phyloP scores from a whole-genome alignment of 345 rosid species.

The Rhodamnia rubescens region DNA sequence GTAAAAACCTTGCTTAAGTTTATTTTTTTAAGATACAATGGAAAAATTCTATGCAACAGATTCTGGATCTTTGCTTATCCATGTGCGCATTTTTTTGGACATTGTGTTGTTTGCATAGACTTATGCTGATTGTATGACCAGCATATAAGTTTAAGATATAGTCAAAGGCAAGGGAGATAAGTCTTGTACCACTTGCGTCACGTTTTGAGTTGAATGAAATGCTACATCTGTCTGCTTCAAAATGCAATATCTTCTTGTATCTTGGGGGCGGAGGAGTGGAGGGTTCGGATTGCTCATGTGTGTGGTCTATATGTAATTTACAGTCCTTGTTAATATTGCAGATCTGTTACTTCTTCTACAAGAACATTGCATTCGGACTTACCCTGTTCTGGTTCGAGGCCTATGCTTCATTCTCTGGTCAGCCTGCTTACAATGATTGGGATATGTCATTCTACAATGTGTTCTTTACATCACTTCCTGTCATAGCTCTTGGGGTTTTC shows the following conservation, averaged over 20 bases:
- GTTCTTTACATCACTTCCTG: conserved; percentile 96
- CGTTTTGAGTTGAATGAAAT: not conserved
- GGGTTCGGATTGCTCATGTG: not conserved
- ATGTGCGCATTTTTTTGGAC: not conserved
- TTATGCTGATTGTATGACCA: not conserved
- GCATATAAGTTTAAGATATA: not conserved
- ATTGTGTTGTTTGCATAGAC: not conserved
- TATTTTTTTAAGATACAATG: not conserved
- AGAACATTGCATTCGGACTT: conserved; percentile 84
- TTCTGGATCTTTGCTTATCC: not conserved
- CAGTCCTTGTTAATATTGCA: conserved; percentile 16
- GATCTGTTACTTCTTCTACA: conserved; percentile 98
- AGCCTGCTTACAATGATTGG: conserved; percentile 95
- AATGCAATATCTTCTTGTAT: not conserved
- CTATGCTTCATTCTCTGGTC: conserved; percentile 82
- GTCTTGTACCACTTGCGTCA: accelerated
- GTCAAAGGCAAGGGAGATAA: not conserved
- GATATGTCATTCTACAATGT: conserved; percentile 87
- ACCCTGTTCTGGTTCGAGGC: conserved; percentile 95
- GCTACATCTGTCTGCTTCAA: not conserved
- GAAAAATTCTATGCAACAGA: not conserved
- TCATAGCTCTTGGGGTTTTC: conserved; percentile 85
- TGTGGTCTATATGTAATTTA: not conserved
- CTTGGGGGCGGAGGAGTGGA: not conserved
- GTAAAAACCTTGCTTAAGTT: conserved; percentile 16